Conservation (phyloP, 768 basidiomycete species). For the Trametes meyenii region DNA sequence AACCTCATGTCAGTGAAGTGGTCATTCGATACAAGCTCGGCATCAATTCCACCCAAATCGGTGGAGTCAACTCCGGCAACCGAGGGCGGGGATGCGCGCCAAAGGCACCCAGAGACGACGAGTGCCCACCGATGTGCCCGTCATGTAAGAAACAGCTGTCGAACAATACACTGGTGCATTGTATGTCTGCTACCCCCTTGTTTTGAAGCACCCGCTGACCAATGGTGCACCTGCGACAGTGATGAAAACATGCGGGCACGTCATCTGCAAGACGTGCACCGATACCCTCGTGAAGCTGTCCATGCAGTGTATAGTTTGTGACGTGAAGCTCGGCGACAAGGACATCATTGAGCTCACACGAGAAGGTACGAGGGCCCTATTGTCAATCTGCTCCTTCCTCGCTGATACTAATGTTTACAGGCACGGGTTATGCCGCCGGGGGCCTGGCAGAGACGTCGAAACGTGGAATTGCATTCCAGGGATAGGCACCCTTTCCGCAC, state of each 20-base stretch:
- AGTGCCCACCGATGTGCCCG: slow-evolving; percentile 72
- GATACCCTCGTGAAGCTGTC: slow-evolving; percentile 81
- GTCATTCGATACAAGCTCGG: slow-evolving; percentile 49
- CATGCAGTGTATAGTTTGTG: slow-evolving; percentile 88
- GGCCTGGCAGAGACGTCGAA: slow-evolving; percentile 88
- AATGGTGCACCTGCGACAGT: slow-evolving; percentile 43
- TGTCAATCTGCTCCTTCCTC: not conserved
- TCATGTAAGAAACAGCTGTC: slow-evolving; percentile 86
- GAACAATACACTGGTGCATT: slow-evolving; percentile 70
- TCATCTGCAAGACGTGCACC: slow-evolving; percentile 88
- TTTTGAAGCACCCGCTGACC: not conserved
- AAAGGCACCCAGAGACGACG: slow-evolving; percentile 54
- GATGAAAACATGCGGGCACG: slow-evolving; percentile 87
- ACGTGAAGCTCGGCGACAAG: slow-evolving; percentile 59
- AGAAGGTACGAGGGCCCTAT: slow-evolving; percentile 63
- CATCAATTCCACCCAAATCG: slow-evolving; percentile 24
- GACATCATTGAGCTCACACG: slow-evolving; percentile 85
- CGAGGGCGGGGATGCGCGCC: slow-evolving; percentile 33
- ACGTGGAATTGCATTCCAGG: slow-evolving; percentile 84
- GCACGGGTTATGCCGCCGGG: slow-evolving; percentile 94
- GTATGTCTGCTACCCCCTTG: slow-evolving; percentile 49
- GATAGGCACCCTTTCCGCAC: slow-evolving; percentile 38
- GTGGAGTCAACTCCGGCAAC: slow-evolving; percentile 43
- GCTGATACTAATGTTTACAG: slow-evolving; percentile 44
- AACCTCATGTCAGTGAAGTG: slow-evolving; percentile 82